Percentiles rank a stretch among this genome's conserved stretches.
Evolutionary conservation across 2,329 filamentous ascomycete genomes (phyloP).

Genomic region (Aspergillus clavatus): DNA sequence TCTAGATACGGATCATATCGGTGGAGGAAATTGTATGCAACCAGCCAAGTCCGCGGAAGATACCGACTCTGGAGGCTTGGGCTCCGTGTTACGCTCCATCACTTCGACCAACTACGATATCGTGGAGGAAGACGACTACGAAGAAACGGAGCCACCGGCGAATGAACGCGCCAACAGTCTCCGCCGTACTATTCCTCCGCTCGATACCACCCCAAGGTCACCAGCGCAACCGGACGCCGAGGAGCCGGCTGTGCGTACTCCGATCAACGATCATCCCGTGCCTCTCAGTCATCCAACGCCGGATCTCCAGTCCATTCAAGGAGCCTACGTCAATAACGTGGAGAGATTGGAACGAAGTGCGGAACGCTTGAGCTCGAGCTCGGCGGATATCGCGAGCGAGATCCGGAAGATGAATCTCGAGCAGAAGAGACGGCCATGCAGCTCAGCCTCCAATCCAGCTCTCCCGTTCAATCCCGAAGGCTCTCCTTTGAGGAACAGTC

Average conservation of each 20-base stretch:
- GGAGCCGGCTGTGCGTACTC: conserved; percentile 28
- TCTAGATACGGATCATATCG: conserved; percentile 29
- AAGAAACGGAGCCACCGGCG: conserved; percentile 29
- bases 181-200: conserved; percentile 25
- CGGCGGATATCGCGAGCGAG: conserved; percentile 42
- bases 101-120: conserved; percentile 41
- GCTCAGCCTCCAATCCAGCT: conserved; percentile 41
- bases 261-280: conserved; percentile 38
- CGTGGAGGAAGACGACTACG: conserved; percentile 46
- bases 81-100: conserved; percentile 37
- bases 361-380: conserved; percentile 45
- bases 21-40: conserved; percentile 25
- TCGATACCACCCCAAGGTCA: conserved; percentile 19
- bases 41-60: conserved; percentile 25
- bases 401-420: conserved; percentile 44
- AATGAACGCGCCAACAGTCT: conserved; percentile 19
- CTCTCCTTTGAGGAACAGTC: conserved; percentile 31
- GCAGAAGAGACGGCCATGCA: conserved; percentile 40
- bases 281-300: conserved; percentile 47
- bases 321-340: conserved; percentile 48
- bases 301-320: conserved; percentile 47
- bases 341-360: conserved; percentile 47
- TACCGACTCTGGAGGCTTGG: conserved; percentile 20
- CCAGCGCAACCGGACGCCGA: conserved; percentile 3
- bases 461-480: conserved; percentile 39